phyloP scores from a whole-genome alignment of 345 rosid genomes.

The Cardamine chenopodiifolia region DNA sequence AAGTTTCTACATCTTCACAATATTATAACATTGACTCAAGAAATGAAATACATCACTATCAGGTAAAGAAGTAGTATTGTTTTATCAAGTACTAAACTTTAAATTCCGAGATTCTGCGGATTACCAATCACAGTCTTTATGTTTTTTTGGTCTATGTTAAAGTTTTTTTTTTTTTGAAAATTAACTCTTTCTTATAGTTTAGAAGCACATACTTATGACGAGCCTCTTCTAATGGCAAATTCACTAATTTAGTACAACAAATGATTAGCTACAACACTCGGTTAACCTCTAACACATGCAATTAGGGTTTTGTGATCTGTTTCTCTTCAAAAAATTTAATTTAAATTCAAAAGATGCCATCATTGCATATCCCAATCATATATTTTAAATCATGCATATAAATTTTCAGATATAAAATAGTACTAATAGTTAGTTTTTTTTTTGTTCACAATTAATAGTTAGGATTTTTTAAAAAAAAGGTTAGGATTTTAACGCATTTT shows the following conservation, averaged over 20 bases:
- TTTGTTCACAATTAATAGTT: no score
- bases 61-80: not conserved
- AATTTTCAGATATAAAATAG: no score
- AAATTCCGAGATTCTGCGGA: not conserved
- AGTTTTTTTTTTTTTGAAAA: no score
- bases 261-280: no score
- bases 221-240: not conserved
- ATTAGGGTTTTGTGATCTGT: not conserved
- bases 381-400: no score
- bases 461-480: no score
- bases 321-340: not conserved
- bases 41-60: not conserved
- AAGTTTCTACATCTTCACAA: constrained; percentile 9
- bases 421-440: no score
- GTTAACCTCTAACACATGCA: not conserved
- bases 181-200: no score
- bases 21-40: constrained; percentile 14
- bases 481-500: no score
- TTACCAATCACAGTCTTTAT: not conserved
- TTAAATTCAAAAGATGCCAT: not conserved
- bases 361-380: no score
- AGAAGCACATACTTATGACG: not conserved
- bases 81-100: not conserved
- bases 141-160: not conserved
- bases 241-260: not conserved